Evolutionary conservation across 352 stramenopile species (phyloP).

Genomic region (Phytophthora aleatoria): DNA sequence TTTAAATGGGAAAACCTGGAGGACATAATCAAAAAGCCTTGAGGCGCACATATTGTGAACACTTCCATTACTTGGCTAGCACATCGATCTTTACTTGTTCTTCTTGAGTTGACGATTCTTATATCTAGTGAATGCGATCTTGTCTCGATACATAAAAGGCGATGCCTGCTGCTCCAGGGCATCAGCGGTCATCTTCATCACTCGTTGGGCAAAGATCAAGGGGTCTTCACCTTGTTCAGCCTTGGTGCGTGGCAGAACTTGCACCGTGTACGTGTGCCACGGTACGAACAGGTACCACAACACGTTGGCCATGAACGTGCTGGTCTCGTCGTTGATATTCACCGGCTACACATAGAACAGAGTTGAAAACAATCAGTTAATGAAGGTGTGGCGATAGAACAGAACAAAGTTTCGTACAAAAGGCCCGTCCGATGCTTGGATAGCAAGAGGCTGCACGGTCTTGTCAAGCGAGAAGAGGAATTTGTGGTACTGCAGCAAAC

Average conservation of each 20-base stretch:
- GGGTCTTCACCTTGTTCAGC: slow-evolving; percentile 47
- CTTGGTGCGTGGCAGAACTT: slow-evolving; percentile 49
- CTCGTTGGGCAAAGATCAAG: slow-evolving; percentile 58
- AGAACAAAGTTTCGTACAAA: slow-evolving; percentile 50
- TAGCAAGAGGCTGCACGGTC: slow-evolving; percentile 63
- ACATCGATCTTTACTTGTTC: slow-evolving; percentile 36
- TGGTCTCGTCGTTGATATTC: slow-evolving; percentile 83
- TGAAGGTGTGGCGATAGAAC: not conserved
- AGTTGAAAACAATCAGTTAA: not conserved
- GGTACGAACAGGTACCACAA: slow-evolving; percentile 75
- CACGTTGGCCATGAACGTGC: slow-evolving; percentile 75
- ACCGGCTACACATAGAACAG: slow-evolving; percentile 43
- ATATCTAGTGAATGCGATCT: slow-evolving; percentile 69
- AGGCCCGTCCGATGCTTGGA: slow-evolving; percentile 62
- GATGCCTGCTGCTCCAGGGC: slow-evolving; percentile 57
- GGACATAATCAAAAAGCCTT: too few species aligned
- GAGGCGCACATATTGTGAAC: too few species aligned
- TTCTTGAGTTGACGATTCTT: slow-evolving; percentile 59
- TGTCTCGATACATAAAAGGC: slow-evolving; percentile 76
- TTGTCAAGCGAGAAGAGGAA: slow-evolving; percentile 78
- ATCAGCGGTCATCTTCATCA: slow-evolving; percentile 62
- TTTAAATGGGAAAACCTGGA: too few species aligned
- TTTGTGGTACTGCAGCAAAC: slow-evolving; percentile 79
- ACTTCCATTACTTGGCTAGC: too few species aligned
- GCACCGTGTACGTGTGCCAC: slow-evolving; percentile 73